Base-by-base conservation (phyloP, 495 filamentous ascomycete species). In the Staphylotrichum longicolle region DNA sequence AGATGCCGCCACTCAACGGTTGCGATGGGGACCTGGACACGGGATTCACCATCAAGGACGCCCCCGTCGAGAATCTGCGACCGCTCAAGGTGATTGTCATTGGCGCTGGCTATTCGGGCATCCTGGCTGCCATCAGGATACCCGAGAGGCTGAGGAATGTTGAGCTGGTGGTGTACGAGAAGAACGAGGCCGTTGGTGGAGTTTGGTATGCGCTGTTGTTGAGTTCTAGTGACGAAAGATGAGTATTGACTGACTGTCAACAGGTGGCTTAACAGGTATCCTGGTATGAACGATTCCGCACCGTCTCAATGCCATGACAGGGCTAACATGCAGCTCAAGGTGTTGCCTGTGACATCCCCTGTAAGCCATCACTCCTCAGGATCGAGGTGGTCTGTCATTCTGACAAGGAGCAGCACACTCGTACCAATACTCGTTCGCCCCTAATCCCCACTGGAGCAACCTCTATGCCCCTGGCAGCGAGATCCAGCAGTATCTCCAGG, bases 341-440 rank as follows among this genome's bases (percentile, higher is more conserved):
- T 4, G 69, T 76, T 33, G 77, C 77, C 47, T 80, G 76, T 57
- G 77, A 80, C 46, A 73, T 80, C 14, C 76, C 72, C 30, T 73
- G 69, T 72, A 64, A 65, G 70, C 62, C 5, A 41, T n/a, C 7
- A 12, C 10, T 30, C 10, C 27, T 35, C 33, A 35, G 32, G 46
- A 37, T 39, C 6, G 37, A 6, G 37, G 37, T 39, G 5, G 6
- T 10, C 37, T 11, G 20, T 14, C 40, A 42, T 41, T 4, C 56
- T 50, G 50, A 50, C 45, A 5, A 32, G 9, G 7, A 46, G 7
- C 33, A 70, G 70, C 77, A n/a, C 76, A 80, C 45, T 80, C 77
- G 6, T 90, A 89, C 70, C 86, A 84, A 61, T 88, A 84, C 66
- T 82, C 83, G 5, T 89, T 88, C 62, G 86, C 85, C 35, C 85